Base-by-base conservation (phyloP, 768 basidiomycete species). In the Rhizopogon vinicolor region DNA sequence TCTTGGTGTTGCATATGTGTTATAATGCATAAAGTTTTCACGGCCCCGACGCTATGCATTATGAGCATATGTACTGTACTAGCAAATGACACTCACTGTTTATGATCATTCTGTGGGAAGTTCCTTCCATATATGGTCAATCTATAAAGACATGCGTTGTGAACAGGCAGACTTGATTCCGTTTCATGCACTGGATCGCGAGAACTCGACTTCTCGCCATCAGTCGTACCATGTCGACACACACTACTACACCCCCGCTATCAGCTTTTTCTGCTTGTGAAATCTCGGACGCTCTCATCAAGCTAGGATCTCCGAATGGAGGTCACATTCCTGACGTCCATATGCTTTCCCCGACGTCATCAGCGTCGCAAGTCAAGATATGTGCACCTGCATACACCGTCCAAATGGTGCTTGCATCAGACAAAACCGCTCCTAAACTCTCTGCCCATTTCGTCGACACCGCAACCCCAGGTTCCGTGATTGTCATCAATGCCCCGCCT, bases 351-450 rank as follows among this genome's bases (percentile, higher is more conserved):
- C 63, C 72, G 0, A 58, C 63, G 5, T 59, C 55, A 28, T 62
- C 72, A 16, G 56, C 59, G 2, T 51, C 73, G 9, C 74, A 75
- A 43, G 69, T 78, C 40, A 75, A 73, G 49, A 68, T 86, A 45
- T 90, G 88, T 63, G 90, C 86, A 2, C 88, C 86, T 35, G 94
- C 91, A 2, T 94, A 91, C 67, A 96, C 94, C 1, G 92, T 96
- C 40, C 78, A 84, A 71, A 90, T 95, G 83, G 89, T 91, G 9
- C 67, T 75, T 7, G 73, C 75, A 0, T 77, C 78, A 0, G 80
- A 91, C 65, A 77, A 70, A 28, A 65, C 74, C 7, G 79, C 88
- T 0, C 89, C 91, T 0, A 87, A 77, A 62, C 75, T 86, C 1
- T 71, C 80, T 0, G 70, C 76, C 6, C 94, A 96, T 67, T 95